Base-by-base conservation (phyloP, 2,329 filamentous ascomycete genomes). In the Lasiodiplodia gonubiensis region DNA sequence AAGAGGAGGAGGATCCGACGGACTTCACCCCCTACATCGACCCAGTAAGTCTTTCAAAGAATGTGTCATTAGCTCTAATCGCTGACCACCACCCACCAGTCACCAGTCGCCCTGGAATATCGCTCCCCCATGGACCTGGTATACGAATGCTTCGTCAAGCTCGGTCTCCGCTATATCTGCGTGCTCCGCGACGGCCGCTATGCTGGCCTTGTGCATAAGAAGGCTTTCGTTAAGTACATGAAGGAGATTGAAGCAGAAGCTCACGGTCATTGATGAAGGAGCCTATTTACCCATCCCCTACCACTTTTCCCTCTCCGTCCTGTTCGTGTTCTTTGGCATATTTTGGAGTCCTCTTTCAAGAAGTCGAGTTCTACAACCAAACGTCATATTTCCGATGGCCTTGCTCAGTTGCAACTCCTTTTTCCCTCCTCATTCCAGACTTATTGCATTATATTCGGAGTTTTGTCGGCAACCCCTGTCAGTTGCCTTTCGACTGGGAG, bases 21-120 rank as follows among this genome's bases (percentile, higher is more conserved):
- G 92, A 98, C 75, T 97, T 98, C 70, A 96, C 93, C 0, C 89
- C 87, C 2, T 97, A 90, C 73, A 97, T 99, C 77, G 95, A 99
- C 76, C 92, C 93, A 18, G 89, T 90, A 80, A 74, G 88, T 80
- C 39, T 30, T 21, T 6, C 61, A 21, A 33, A 8, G 30, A 33
- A 8, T 33, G n/a, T 8, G 30, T 18, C 5, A 63, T 3, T 49
- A 55, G 67, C 6, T 52, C 59, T 16, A 14, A 21, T 52, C 14
- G 68, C 51, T 71, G 64, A 75, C 70, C 21, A 64, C 18, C 8
- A 8, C 23, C 54, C 7, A 23, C 16, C 7, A 90, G 88, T 91
- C 94, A 2, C 95, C 95, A 0, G 87, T 99, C 16, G 87, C 94
- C 14, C 83, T 99, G 27, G 95, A 99, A 74, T 91, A 97, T 35